These are phyloP conservation scores for Saturnispora dispora DNA, from an alignment of 805 yeast species.

Conservation along the genomic window DNA sequence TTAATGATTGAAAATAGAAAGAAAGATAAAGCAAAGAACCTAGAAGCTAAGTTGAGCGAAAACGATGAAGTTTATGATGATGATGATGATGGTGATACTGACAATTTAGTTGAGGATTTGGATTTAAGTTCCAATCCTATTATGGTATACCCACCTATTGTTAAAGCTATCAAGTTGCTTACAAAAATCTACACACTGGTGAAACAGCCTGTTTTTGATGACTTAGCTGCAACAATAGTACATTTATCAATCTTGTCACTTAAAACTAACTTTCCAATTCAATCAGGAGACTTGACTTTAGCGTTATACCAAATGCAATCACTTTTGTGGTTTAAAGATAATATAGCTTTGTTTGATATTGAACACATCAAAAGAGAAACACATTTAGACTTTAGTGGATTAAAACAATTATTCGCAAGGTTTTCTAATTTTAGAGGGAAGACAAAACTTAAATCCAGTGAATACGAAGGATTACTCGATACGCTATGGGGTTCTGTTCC, in stretches of 20 bases:
- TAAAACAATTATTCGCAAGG: constrained; percentile 36
- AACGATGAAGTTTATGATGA: background rate
- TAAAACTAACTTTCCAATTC: constrained; percentile 38
- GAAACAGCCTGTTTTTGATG: constrained; percentile 73
- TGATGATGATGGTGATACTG: background rate
- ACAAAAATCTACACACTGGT: constrained; percentile 75
- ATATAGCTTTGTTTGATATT: constrained; percentile 68
- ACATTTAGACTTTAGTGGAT: constrained; percentile 73
- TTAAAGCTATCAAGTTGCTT: constrained; percentile 56
- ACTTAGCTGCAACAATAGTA: constrained; percentile 77
- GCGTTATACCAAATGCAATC: constrained; percentile 65
- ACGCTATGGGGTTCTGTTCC: constrained; percentile 55
- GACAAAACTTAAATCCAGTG: constrained; percentile 8
- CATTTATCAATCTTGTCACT: constrained; percentile 66
- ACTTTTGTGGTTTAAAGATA: constrained; percentile 58
- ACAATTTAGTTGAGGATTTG: constrained; percentile 7
- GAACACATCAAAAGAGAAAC: constrained; percentile 65
- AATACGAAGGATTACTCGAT: constrained; percentile 16
- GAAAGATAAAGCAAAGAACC: background rate
- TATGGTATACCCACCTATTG: constrained; percentile 55
- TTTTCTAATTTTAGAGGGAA: constrained; percentile 10
- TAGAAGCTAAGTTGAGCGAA: background rate
- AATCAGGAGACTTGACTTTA: constrained; percentile 46
- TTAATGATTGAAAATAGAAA: constrained; percentile 46
- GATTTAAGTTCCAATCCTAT: constrained; percentile 6